A percentile compares a stretch with the other conserved stretches of the same genome.
These are phyloP conservation scores for Aureobasidium sp. DNA, from an alignment of 2,329 filamentous ascomycete genomes.

Conservation along the genomic window DNA sequence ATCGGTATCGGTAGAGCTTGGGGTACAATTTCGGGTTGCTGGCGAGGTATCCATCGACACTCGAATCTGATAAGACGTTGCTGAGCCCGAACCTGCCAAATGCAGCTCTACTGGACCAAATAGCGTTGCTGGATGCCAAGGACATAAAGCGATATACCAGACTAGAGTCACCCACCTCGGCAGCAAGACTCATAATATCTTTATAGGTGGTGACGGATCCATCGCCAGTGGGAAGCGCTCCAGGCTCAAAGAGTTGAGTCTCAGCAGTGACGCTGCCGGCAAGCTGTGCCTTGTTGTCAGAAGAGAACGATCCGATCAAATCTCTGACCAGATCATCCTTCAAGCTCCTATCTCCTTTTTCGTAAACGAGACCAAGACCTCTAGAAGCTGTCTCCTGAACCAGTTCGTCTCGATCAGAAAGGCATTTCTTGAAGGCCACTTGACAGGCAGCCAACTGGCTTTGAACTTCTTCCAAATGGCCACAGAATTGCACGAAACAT, in stretches of 20 bases:
- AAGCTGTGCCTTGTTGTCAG: slow-evolving; percentile 63
- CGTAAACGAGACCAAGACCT: slow-evolving; percentile 86
- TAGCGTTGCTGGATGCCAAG: slow-evolving; percentile 87
- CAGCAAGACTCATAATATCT: slow-evolving; percentile 91
- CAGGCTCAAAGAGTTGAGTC: slow-evolving; percentile 88
- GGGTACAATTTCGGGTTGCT: slow-evolving; percentile 92
- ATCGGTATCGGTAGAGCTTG: slow-evolving; percentile 88
- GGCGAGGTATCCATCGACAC: slow-evolving; percentile 56
- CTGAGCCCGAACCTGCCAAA: slow-evolving; percentile 92
- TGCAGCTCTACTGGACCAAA: slow-evolving; percentile 94
- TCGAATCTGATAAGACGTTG: slow-evolving; percentile 81
- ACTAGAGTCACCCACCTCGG: slow-evolving; percentile 90
- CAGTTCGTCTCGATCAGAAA: slow-evolving; percentile 83
- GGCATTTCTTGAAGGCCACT: slow-evolving; percentile 75
- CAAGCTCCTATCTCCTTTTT: slow-evolving; percentile 74
- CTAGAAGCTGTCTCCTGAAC: slow-evolving; percentile 93
- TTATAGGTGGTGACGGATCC: slow-evolving; percentile 93
- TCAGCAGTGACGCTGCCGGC: slow-evolving; percentile 76
- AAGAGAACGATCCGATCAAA: slow-evolving; percentile 76
- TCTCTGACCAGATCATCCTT: slow-evolving; percentile 81
- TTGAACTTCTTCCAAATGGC: slow-evolving; percentile 69
- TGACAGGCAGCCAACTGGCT: slow-evolving; percentile 70
- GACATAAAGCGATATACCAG: slow-evolving; percentile 99
- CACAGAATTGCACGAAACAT: slow-evolving; percentile 83
- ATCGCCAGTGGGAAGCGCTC: slow-evolving; percentile 81